Evolutionary conservation across 2,329 filamentous ascomycete species (phyloP).

Genomic region (Sclerotinia trifoliorum): DNA sequence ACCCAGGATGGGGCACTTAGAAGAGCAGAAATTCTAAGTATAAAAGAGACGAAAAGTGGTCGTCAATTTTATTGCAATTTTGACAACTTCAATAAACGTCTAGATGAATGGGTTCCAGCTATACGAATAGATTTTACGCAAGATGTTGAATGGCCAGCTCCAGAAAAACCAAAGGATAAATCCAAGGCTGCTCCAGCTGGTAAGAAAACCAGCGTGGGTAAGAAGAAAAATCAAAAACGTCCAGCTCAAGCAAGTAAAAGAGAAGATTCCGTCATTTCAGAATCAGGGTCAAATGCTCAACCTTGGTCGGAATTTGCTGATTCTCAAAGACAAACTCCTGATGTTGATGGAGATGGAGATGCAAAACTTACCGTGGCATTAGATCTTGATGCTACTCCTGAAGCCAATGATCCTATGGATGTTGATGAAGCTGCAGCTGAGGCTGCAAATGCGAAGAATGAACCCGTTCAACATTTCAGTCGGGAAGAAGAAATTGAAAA

Average conservation of each 20-base stretch:
- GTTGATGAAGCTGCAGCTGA: constrained; percentile 50
- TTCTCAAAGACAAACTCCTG: constrained; percentile 36
- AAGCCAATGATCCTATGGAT: constrained; percentile 48
- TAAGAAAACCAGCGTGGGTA: constrained; percentile 42
- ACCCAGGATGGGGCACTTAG: constrained; percentile 74
- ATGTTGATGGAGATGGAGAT: constrained; percentile 34
- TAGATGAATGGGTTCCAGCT: constrained; percentile 78
- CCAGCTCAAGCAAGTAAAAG: constrained; percentile 33
- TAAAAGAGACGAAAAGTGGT: constrained; percentile 83
- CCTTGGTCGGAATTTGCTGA: constrained; percentile 38
- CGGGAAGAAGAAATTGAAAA: constrained; percentile 95
- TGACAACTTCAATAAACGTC: constrained; percentile 40
- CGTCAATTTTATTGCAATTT: constrained; percentile 47
- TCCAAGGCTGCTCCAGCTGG: constrained; percentile 61
- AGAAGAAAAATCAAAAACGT: constrained; percentile 46
- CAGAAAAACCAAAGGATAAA: constrained; percentile 72
- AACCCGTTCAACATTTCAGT: constrained; percentile 54
- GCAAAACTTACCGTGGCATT: constrained; percentile 32
- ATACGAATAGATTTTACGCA: constrained; percentile 80
- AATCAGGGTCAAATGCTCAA: constrained; percentile 36
- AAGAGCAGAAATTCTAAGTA: constrained; percentile 94
- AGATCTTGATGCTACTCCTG: constrained; percentile 38
- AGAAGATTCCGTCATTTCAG: constrained; percentile 39
- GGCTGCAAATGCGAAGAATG: constrained; percentile 38
- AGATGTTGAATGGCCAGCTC: constrained; percentile 94